Percentiles rank a stretch among this genome's conserved stretches.
Evolutionary conservation across 2,329 filamentous ascomycete genomes (phyloP).

Genomic region (Arthroderma sp.): DNA sequence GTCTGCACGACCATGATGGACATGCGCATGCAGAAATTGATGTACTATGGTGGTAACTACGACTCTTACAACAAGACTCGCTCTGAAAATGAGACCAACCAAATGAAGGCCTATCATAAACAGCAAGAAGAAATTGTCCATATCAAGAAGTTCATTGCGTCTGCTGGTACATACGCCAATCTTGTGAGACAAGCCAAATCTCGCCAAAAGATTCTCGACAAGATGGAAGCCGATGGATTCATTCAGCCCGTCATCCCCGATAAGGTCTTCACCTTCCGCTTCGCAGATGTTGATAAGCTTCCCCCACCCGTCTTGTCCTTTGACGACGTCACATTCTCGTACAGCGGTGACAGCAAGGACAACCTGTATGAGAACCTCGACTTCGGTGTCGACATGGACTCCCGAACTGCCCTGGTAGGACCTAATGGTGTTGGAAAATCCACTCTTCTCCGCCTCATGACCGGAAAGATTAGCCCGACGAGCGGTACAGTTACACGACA

Average conservation of each 20-base stretch:
- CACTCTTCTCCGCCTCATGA: conserved; percentile 99
- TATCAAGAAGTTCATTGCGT: conserved; percentile 99
- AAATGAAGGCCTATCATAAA: conserved; percentile 98
- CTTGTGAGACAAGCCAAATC: conserved; percentile 98
- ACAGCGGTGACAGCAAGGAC: conserved; percentile 78
- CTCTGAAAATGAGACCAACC: conserved; percentile 87
- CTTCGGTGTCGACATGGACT: conserved; percentile 99
- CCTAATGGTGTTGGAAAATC: conserved; percentile 99
- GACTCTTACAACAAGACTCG: conserved; percentile 95
- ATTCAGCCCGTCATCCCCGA: conserved; percentile 82
- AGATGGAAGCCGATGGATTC: conserved; percentile 99
- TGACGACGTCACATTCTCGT: conserved; percentile 95
- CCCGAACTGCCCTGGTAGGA: conserved; percentile 90
- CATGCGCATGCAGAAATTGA: conserved; percentile 76
- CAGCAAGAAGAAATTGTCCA: conserved; percentile 98
- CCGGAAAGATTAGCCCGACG: conserved; percentile 94
- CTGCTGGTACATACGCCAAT: conserved; percentile 98
- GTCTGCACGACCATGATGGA: conserved; percentile 98
- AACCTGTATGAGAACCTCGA: conserved; percentile 95
- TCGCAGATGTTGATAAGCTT: conserved; percentile 98
- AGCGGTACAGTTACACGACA: conserved; percentile 72
- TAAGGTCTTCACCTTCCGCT: conserved; percentile 91
- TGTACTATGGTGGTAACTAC: conserved; percentile 99
- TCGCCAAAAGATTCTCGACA: conserved; percentile 98
- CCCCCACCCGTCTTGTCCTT: conserved; percentile 92